These are phyloP conservation scores for Karstenula rhodostoma DNA, from an alignment of 2,329 filamentous ascomycete genomes.

Conservation along the genomic window DNA sequence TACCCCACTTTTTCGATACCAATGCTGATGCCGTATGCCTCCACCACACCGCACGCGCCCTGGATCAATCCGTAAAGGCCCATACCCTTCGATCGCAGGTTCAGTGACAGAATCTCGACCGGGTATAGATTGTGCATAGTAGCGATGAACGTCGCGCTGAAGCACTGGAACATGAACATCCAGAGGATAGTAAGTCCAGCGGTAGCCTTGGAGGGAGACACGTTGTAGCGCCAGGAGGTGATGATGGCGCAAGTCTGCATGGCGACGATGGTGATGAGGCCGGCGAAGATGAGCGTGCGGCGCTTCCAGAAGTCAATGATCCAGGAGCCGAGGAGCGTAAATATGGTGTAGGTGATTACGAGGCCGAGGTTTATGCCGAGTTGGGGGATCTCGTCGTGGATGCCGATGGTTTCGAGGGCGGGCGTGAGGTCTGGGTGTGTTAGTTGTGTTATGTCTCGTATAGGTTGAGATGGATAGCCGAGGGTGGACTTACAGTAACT, in stretches of 20 bases:
- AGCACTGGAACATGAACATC: conserved; percentile 60
- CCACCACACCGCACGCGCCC: conserved; percentile 53
- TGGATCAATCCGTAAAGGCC: conserved; percentile 57
- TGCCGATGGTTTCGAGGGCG: conserved; percentile 54
- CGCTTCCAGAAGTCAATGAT: conserved; percentile 55
- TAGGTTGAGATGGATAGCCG: neutral
- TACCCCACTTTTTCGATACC: conserved; percentile 59
- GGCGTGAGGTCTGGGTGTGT: conserved; percentile 43
- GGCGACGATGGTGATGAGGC: conserved; percentile 54
- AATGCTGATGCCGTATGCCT: conserved; percentile 58
- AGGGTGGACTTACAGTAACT: conserved; percentile 22
- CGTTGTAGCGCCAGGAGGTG: conserved; percentile 57
- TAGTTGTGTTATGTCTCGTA: neutral
- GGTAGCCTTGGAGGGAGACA: conserved; percentile 39
- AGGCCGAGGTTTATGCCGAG: conserved; percentile 56
- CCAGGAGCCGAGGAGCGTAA: conserved; percentile 53
- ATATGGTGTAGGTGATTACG: conserved; percentile 57
- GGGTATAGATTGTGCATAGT: conserved; percentile 61
- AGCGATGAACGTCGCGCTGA: conserved; percentile 55
- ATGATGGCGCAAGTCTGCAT: conserved; percentile 58
- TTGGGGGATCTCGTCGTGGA: conserved; percentile 48
- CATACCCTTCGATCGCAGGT: conserved; percentile 54
- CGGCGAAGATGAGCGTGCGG: conserved; percentile 56
- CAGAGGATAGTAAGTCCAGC: conserved; percentile 56
- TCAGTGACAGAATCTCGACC: conserved; percentile 54